Conservation (phyloP, 345 rosid genomes). For the Hibiscus mutabilis region DNA sequence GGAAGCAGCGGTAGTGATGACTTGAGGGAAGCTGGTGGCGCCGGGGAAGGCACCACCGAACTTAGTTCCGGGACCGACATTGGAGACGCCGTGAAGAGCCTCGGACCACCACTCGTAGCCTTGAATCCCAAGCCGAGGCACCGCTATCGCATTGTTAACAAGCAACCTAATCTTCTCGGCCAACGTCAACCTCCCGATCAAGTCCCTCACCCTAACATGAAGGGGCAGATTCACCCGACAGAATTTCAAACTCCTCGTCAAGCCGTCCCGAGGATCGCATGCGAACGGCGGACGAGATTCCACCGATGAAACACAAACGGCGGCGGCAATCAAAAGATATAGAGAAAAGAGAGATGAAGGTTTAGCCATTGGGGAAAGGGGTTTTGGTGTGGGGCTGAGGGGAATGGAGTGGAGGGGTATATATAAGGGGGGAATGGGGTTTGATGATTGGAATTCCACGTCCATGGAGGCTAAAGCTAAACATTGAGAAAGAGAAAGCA, state of each 20-base stretch:
- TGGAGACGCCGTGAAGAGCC: conserved; percentile 88
- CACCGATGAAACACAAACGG: conserved; percentile 11
- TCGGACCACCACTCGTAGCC: conserved; percentile 99
- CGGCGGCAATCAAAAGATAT: neutral
- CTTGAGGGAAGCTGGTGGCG: conserved; percentile 96
- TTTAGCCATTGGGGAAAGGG: conserved; percentile 1
- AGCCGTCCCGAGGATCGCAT: conserved; percentile 49
- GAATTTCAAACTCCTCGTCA: conserved; percentile 46
- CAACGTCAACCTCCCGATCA: conserved; percentile 68
- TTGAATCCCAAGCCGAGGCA: conserved; percentile 77
- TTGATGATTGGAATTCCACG: conserved; percentile 30
- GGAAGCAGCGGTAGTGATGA: conserved; percentile 87
- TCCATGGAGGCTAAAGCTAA: conserved; percentile 11
- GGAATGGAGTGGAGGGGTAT: conserved; percentile 12
- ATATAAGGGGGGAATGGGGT: conserved; percentile 26
- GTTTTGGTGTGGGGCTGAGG: conserved; percentile 10
- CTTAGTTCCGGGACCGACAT: conserved; percentile 64
- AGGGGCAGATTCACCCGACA: conserved; percentile 47
- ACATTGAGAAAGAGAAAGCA: neutral
- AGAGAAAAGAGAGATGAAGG: conserved; percentile 10
- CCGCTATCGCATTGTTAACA: conserved; percentile 71
- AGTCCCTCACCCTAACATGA: conserved; percentile 63
- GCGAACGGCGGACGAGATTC: conserved; percentile 50
- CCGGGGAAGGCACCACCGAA: conserved; percentile 64
- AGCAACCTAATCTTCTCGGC: conserved; percentile 68